Base-by-base conservation (phyloP, 23 red algal species). In the Gracilariopsis chorda region DNA sequence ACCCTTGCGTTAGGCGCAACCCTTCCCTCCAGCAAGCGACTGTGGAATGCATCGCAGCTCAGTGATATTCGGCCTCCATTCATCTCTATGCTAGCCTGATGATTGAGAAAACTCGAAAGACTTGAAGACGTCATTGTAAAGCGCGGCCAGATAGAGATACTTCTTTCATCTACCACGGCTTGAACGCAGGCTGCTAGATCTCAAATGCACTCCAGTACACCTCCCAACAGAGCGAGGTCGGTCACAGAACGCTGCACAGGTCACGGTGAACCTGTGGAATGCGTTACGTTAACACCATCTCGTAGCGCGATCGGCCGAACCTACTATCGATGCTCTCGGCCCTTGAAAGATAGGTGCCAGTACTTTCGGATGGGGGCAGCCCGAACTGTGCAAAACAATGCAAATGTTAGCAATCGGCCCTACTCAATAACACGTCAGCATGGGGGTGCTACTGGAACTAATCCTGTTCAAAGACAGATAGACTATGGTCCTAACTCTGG, bases 221-320 rank as follows among this genome's bases (percentile, higher is more conserved):
- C n/a, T n/a, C n/a, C n/a, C n/a, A n/a, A n/a, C n/a, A n/a, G n/a
- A n/a, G n/a, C n/a, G n/a, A n/a, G n/a, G n/a, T n/a, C n/a, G n/a
- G n/a, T n/a, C n/a, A n/a, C n/a, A n/a, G 67, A 73, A 44, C 24
- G 29, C n/a, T 73, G 67, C 67, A 47, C 67, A 20, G 67, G 67
- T 17, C 67, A 73, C 20, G 67, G 39, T 73, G 67, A 32, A 73
- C 67, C 67, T 0, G 67, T 73, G 23, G 67, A 73, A 24, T 24
- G 67, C 8, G 37, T 73, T 4, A 73, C 40, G 8, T 42, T 73
- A 25, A 37, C 67, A 45, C 19, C 67, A 46, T 73, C 67, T 23
- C 32, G 37, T 46, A n/a, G 67, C 42, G 28, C 2, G 19, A 17
- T 42, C 1, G 67, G 67, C 4, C 21, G 47, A 24, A 73, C 17